Base-by-base conservation (phyloP, 345 rosid genomes). In the Lumnitzera racemosa region DNA sequence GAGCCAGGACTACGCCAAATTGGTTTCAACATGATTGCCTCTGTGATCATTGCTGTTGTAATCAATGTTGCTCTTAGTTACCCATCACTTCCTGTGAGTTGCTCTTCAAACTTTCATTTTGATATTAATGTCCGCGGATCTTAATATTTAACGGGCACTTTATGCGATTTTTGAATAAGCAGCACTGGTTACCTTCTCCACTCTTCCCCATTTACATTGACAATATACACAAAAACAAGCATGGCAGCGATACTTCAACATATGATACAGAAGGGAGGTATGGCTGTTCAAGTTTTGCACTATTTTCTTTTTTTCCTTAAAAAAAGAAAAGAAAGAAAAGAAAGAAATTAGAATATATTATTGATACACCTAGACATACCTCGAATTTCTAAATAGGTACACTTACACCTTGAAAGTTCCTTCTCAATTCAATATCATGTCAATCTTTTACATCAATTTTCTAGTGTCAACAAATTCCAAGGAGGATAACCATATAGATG, bases 171-270 rank as follows among this genome's bases (percentile, higher is more conserved):
- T 46, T 63, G 16, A 25, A 5, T 27, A 55, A 57, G 24, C 55
- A 85, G 96, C 87, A 91, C 13, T 89, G 96, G 96, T 16, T 91
- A 11, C 98, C 96, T 8, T 83, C 86, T 31, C 94, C 83, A 3
- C 70, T 87, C 66, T 74, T 87, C 5, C 96, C 96, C 8, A 76
- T 89, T 23, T 79, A 89, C 74, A 68, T 91, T 24, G 64, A 63
- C 67, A 91, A 86, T 79, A 86, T 91, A 41, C 92, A 91, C 77
- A 89, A 61, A 70, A 76, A 72, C 59, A 87, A 85, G 71, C 95
- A 89, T 12, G 92, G 96, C 12, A 87, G 96, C 36, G 96, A 80
- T 56, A 74, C 83, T 0, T 82, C 78, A 17, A 69, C 79, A 12
- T 85, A 85, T 31, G 96, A 89, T 72, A 79, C 80, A 0, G 96